These are phyloP conservation scores for Beauveria brongniartii DNA, from an alignment of 2,329 filamentous ascomycete genomes.

Conservation along the genomic window DNA sequence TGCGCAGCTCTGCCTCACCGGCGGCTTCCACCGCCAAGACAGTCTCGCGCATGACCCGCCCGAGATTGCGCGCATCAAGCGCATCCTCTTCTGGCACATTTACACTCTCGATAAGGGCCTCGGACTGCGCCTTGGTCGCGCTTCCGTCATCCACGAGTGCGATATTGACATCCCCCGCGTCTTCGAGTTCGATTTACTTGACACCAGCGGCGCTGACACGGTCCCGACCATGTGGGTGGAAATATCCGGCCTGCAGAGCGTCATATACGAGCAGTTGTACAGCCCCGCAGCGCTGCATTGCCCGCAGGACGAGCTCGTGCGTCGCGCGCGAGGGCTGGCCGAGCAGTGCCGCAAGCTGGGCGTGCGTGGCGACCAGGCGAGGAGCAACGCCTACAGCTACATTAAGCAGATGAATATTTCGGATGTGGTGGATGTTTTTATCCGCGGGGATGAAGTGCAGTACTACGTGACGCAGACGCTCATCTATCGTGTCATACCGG, in stretches of 20 bases:
- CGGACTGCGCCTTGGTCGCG: slow-evolving; percentile 50
- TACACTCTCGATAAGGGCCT: slow-evolving; percentile 53
- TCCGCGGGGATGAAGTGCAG: slow-evolving; percentile 40
- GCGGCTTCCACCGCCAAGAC: slow-evolving; percentile 49
- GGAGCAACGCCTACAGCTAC: slow-evolving; percentile 27
- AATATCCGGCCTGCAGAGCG: slow-evolving; percentile 47
- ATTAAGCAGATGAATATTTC: slow-evolving; percentile 31
- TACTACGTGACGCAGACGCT: slow-evolving; percentile 41
- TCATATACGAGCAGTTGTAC: slow-evolving; percentile 49
- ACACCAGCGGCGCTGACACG: slow-evolving; percentile 21
- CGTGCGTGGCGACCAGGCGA: slow-evolving; percentile 26
- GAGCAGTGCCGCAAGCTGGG: slow-evolving; percentile 30
- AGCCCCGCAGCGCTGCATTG: slow-evolving; percentile 37
- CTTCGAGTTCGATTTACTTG: slow-evolving; percentile 34
- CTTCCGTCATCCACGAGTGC: slow-evolving; percentile 49
- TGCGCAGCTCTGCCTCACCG: slow-evolving; percentile 51
- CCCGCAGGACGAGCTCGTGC: slow-evolving; percentile 31
- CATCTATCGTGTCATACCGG: slow-evolving; percentile 44
- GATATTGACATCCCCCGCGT: slow-evolving; percentile 45
- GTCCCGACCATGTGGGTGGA: slow-evolving; percentile 47
- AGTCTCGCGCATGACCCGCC: slow-evolving; percentile 26
- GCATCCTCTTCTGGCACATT: slow-evolving; percentile 39
- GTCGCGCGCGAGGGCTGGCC: slow-evolving; percentile 31
- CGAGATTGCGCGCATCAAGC: slow-evolving; percentile 27
- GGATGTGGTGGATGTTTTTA: slow-evolving; percentile 33